Conservation (phyloP, 2,329 filamentous ascomycete genomes). For the Dactylellina sp. region DNA sequence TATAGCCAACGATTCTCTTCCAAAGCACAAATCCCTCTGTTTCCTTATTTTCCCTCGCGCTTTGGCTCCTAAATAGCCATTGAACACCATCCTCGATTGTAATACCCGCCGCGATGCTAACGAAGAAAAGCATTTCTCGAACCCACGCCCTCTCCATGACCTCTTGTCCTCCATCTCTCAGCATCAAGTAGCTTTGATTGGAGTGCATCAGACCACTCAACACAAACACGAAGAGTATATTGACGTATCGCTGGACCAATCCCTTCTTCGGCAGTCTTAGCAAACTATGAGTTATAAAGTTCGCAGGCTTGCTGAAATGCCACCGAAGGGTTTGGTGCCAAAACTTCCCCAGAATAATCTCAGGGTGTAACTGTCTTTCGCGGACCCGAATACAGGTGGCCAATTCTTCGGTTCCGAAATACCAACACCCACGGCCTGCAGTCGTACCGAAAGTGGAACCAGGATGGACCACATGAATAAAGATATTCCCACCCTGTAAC, state of each 20-base stretch:
- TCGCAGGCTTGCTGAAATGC: constrained; percentile 48
- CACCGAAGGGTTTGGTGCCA: constrained; percentile 54
- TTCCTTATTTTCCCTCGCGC: constrained; percentile 26
- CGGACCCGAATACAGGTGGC: constrained; percentile 37
- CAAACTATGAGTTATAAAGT: constrained; percentile 37
- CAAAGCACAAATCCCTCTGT: constrained; percentile 44
- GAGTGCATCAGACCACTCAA: constrained; percentile 44
- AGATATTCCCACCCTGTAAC: constrained; percentile 7
- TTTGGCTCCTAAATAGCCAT: constrained; percentile 42
- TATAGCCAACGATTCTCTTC: constrained; percentile 42
- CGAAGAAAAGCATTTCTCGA: constrained; percentile 30
- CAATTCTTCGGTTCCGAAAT: constrained; percentile 52
- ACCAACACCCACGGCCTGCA: constrained; percentile 33
- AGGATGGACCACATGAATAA: constrained; percentile 43
- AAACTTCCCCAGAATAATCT: constrained; percentile 52
- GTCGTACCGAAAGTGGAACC: constrained; percentile 24
- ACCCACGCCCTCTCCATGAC: neutral
- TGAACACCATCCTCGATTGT: constrained; percentile 45
- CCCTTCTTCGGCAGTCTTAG: constrained; percentile 35
- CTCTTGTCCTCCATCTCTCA: neutral
- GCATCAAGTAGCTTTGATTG: constrained; percentile 21
- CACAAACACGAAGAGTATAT: constrained; percentile 32
- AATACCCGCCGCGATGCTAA: constrained; percentile 28
- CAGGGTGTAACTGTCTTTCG: constrained; percentile 44
- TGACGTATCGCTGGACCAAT: constrained; percentile 43